A percentile compares a stretch with the other conserved stretches of the same genome.
These are phyloP conservation scores for Xerocomellus chrysenteron DNA, from an alignment of 768 basidiomycete species.

Conservation along the genomic window DNA sequence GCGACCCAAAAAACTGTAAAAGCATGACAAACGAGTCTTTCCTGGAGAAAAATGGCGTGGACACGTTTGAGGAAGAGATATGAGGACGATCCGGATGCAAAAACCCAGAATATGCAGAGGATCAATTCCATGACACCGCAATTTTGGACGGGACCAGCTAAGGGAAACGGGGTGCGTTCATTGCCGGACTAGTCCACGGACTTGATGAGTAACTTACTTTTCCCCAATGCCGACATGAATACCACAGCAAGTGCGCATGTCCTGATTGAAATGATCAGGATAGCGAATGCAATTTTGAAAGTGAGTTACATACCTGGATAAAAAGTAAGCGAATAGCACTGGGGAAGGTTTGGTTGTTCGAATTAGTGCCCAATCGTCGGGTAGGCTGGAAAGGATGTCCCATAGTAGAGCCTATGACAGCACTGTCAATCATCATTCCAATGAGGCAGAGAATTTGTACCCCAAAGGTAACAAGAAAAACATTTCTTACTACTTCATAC, in stretches of 20 bases:
- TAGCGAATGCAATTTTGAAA: background rate
- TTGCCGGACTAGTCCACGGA: background rate
- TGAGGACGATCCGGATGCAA: slow-evolving; percentile 29
- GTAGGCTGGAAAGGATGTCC: slow-evolving; percentile 27
- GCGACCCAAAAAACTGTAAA: slow-evolving; percentile 36
- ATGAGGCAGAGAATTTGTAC: background rate
- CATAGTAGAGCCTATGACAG: slow-evolving; percentile 22
- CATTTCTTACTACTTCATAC: slow-evolving; percentile 19
- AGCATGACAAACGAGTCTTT: slow-evolving; percentile 15
- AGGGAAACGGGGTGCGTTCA: background rate
- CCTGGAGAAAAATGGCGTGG: slow-evolving; percentile 34
- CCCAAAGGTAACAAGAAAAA: slow-evolving; percentile 21
- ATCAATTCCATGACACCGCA: slow-evolving; percentile 21
- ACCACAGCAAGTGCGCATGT: slow-evolving; percentile 18
- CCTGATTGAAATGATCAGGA: slow-evolving; percentile 13
- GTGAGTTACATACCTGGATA: slow-evolving; percentile 17
- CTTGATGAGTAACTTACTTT: slow-evolving; percentile 13
- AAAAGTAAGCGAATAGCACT: slow-evolving; percentile 23
- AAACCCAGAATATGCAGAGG: slow-evolving; percentile 15
- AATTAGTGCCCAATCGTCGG: slow-evolving; percentile 18
- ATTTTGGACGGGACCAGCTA: slow-evolving; percentile 24
- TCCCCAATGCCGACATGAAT: slow-evolving; percentile 16
- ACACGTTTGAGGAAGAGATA: slow-evolving; percentile 40
- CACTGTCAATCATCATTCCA: background rate
- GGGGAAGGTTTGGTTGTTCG: slow-evolving; percentile 12